Conservation (phyloP, 2,329 filamentous ascomycete species). For the Saccharata proteae region DNA sequence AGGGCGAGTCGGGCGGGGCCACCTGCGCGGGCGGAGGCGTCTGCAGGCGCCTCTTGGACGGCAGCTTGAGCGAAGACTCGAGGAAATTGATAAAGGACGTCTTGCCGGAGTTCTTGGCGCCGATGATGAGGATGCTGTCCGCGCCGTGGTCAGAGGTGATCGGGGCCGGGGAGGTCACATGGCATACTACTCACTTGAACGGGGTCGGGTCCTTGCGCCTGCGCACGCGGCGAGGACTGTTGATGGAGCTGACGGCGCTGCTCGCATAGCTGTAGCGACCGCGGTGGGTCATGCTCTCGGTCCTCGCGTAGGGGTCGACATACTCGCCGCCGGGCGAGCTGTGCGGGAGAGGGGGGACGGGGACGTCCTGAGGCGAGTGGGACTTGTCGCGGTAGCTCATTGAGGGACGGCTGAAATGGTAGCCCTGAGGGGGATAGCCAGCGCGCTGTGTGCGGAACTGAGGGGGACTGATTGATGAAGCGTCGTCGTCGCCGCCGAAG, state of each 20-base stretch:
- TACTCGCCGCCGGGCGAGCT: constrained; percentile 40
- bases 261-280: constrained; percentile 94
- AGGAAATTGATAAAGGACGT: constrained; percentile 96
- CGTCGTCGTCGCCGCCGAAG: constrained; percentile 49
- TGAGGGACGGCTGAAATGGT: constrained; percentile 22
- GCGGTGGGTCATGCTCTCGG: constrained; percentile 93
- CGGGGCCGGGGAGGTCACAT: not conserved
- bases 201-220: constrained; percentile 95
- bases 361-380: constrained; percentile 28
- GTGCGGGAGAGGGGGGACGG: constrained; percentile 4
- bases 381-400: constrained; percentile 16
- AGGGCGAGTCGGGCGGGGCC: constrained; percentile 41
- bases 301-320: constrained; percentile 67
- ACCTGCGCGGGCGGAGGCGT: constrained; percentile 30
- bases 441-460: constrained; percentile 48
- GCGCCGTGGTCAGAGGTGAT: not conserved
- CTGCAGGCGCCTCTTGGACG: constrained; percentile 58
- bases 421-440: constrained; percentile 15
- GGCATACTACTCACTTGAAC: constrained; percentile 68
- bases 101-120: constrained; percentile 79
- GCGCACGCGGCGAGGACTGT: constrained; percentile 81
- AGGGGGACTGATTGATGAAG: not conserved
- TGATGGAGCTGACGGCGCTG: constrained; percentile 80
- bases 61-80: constrained; percentile 70
- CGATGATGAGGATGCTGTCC: constrained; percentile 74